Conservation (phyloP, 108 stramenopile species). For the Fragilariopsis cylindrus region DNA sequence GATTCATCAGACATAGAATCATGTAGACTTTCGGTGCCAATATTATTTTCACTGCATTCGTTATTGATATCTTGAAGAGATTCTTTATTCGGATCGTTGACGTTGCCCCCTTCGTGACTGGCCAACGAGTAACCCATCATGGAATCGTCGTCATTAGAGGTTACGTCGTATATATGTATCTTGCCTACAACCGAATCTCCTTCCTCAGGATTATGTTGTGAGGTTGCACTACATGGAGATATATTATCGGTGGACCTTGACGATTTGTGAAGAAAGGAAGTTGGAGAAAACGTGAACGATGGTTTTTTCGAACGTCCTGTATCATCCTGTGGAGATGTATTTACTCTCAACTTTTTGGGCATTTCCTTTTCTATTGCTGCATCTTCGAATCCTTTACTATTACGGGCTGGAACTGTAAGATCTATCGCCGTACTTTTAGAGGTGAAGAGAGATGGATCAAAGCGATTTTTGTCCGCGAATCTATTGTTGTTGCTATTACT, state of each 20-base stretch:
- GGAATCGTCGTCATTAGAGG: constrained; percentile 24
- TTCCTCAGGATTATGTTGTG: neutral
- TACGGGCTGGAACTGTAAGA: neutral
- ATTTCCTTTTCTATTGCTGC: too few species aligned
- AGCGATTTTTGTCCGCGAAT: too few species aligned
- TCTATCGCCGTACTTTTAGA: neutral
- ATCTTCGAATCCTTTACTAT: neutral
- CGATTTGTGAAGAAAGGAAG: too few species aligned
- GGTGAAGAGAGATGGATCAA: too few species aligned
- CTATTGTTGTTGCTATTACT: too few species aligned
- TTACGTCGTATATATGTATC: neutral
- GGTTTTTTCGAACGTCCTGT: too few species aligned
- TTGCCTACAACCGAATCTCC: neutral
- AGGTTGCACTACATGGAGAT: neutral
- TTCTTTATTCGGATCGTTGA: neutral
- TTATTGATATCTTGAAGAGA: neutral
- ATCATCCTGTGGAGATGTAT: too few species aligned
- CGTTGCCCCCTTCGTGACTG: neutral
- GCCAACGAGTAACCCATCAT: constrained; percentile 35
- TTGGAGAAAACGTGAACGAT: too few species aligned
- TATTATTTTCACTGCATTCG: too few species aligned
- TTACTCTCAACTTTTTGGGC: too few species aligned
- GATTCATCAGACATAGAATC: neutral
- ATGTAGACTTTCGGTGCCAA: too few species aligned
- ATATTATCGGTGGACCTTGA: too few species aligned